Conservation (phyloP, 2,329 filamentous ascomycete genomes). For the Gliomastix tumulicola region DNA sequence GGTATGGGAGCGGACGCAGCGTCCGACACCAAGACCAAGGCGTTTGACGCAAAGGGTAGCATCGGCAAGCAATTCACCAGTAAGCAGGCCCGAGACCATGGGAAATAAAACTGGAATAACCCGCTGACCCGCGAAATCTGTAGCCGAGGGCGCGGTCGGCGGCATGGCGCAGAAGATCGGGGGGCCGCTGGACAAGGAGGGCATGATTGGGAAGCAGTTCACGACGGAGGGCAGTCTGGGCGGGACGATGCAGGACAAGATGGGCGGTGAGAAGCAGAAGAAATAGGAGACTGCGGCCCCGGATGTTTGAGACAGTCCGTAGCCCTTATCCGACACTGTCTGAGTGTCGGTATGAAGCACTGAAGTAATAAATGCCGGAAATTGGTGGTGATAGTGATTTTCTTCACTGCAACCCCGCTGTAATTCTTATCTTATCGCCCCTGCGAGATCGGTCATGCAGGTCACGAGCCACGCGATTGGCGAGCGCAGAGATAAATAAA, state of each 20-base stretch:
- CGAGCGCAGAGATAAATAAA: too few species aligned
- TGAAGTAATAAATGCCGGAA: too few species aligned
- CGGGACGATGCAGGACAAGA: slow-evolving; percentile 38
- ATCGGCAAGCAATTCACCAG: slow-evolving; percentile 51
- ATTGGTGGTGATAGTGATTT: too few species aligned
- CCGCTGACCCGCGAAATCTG: neutral
- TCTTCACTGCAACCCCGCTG: too few species aligned
- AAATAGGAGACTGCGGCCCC: too few species aligned
- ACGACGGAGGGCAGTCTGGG: slow-evolving; percentile 44
- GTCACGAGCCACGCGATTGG: too few species aligned
- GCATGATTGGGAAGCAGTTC: slow-evolving; percentile 48
- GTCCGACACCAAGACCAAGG: slow-evolving; percentile 19
- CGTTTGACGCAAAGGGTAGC: slow-evolving; percentile 39
- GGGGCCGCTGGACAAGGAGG: slow-evolving; percentile 41
- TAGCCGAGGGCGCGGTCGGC: slow-evolving; percentile 36
- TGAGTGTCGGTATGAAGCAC: too few species aligned
- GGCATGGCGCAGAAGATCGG: slow-evolving; percentile 42
- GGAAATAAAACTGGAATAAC: slow-evolving; percentile 13
- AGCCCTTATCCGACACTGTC: too few species aligned
- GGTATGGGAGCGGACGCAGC: too few species aligned
- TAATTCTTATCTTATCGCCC: too few species aligned
- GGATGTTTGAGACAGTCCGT: too few species aligned
- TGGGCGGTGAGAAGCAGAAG: slow-evolving; percentile 33
- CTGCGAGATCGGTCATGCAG: too few species aligned
- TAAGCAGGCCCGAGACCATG: slow-evolving; percentile 16